Evolutionary conservation across 2,329 filamentous ascomycete species (phyloP).

Genomic region (Diaporthe batatas): DNA sequence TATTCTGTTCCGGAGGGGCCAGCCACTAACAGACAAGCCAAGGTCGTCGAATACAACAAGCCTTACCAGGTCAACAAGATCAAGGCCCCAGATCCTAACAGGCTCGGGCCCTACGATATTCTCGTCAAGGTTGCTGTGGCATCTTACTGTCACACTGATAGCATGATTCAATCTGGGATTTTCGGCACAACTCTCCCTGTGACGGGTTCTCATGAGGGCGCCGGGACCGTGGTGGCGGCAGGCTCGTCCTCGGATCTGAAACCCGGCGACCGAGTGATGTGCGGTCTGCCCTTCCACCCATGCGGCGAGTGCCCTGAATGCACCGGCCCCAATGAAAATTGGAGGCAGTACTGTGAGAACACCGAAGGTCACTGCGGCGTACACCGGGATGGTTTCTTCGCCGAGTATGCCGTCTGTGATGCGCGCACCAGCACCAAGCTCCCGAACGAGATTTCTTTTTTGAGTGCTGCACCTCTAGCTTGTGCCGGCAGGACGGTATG

Average conservation of each 20-base stretch:
- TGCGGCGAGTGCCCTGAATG: constrained; percentile 69
- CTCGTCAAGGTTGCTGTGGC: constrained; percentile 71
- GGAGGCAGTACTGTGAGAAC: constrained; percentile 65
- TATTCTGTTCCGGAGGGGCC: no score
- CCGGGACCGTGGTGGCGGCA: constrained; percentile 65
- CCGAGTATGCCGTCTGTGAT: constrained; percentile 68
- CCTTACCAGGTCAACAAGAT: constrained; percentile 67
- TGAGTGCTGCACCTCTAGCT: constrained; percentile 67
- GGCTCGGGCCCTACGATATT: constrained; percentile 65
- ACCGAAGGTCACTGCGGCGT: constrained; percentile 63
- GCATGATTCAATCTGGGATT: constrained; percentile 65
- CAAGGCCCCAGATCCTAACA: constrained; percentile 62
- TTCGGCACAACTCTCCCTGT: constrained; percentile 63
- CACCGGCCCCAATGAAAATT: constrained; percentile 57
- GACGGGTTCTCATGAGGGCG: constrained; percentile 69
- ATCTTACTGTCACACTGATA: constrained; percentile 74
- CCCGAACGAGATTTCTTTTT: constrained; percentile 62
- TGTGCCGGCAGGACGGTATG: constrained; percentile 68
- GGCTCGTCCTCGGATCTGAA: constrained; percentile 60
- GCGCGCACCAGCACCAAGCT: constrained; percentile 59
- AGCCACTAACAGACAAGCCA: constrained; percentile 8
- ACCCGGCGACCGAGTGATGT: constrained; percentile 69
- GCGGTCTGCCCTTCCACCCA: constrained; percentile 64
- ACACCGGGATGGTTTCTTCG: constrained; percentile 66
- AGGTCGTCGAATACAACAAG: constrained; percentile 60